Base-by-base conservation (phyloP, 306 rosid species). In the Lagenaria siceraria region DNA sequence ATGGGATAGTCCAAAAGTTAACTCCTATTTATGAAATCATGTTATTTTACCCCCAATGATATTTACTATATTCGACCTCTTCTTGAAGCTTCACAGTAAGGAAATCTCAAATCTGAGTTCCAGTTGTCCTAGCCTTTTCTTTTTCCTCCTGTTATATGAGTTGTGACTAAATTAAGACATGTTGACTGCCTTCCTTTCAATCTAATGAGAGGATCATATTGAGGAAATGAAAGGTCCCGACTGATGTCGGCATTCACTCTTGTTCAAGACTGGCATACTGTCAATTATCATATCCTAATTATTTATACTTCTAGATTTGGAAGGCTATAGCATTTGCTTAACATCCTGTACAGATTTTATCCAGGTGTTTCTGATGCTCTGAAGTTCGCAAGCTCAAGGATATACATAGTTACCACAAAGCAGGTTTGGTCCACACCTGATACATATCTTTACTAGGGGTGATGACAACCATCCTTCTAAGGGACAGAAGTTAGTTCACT, bases 341-440 rank as follows among this genome's bases (percentile, higher is more conserved):
- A 69, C 35, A 43, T 69, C 55, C 12, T 35, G 18, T 78, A 49
- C 86, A 89, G 98, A 81, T 80, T 93, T 15, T 90, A 93, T 86
- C 98, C 98, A 48, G 92, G 96, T 61, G 90, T 79, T 78, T 22
- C 92, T 49, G 97, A 93, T 82, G 98, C 97, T 22, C 66, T 93
- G 36, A 88, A 82, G 79, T 91, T 91, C 80, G 83, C 97, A 61
- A 91, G 90, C 89, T 93, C 97, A 78, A 91, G 81, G 29, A 80
- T 93, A 60, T 91, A 86, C 80, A 84, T 91, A 74, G 98, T 89
- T 76, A 93, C 96, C 82, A 91, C 96, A 52, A 93, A 93, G 84
- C 97, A 88, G 93, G 97, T 91, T 66, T 49, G 75, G 40, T 51
- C n/a, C 75, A 13, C 42, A 63, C 51, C 81, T 64, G 5, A 63